Conservation (phyloP, 75 land plant genomes). For the Pinus taeda region DNA sequence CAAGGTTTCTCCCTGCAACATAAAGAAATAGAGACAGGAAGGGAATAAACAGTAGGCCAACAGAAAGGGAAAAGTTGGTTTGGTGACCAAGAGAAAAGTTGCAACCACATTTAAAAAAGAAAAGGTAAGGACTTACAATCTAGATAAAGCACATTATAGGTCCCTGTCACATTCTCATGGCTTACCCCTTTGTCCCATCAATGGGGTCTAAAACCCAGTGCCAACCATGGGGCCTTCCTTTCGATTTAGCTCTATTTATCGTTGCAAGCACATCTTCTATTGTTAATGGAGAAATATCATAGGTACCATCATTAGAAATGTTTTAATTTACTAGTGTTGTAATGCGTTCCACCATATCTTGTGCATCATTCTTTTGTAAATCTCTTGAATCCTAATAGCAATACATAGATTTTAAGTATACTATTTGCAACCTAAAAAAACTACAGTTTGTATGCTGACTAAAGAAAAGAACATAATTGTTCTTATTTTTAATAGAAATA, state of each 20-base stretch:
- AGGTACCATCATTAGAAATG: constrained; percentile 45
- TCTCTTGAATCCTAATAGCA: constrained; percentile 78
- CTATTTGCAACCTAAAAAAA: no score
- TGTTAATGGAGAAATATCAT: constrained; percentile 39
- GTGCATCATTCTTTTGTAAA: constrained; percentile 56
- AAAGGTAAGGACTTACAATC: background rate
- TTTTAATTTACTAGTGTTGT: constrained; percentile 90
- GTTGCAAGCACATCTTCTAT: constrained; percentile 67
- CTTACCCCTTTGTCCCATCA: constrained; percentile 97
- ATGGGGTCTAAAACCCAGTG: constrained; percentile 99
- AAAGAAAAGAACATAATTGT: background rate
- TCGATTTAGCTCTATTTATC: constrained; percentile 86
- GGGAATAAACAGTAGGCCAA: background rate
- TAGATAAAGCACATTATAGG: background rate
- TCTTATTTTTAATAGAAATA: no score
- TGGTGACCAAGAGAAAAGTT: background rate
- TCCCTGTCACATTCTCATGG: background rate
- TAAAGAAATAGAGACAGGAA: background rate
- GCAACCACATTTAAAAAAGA: background rate
- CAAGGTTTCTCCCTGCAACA: background rate
- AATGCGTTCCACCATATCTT: constrained; percentile 64
- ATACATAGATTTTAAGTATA: no score
- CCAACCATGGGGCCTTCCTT: constrained; percentile 76
- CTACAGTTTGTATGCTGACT: background rate
- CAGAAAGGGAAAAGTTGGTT: background rate